Evolutionary conservation across 441 rosid genomes (phyloP).

Genomic region (Arabidopsis lyrata): DNA sequence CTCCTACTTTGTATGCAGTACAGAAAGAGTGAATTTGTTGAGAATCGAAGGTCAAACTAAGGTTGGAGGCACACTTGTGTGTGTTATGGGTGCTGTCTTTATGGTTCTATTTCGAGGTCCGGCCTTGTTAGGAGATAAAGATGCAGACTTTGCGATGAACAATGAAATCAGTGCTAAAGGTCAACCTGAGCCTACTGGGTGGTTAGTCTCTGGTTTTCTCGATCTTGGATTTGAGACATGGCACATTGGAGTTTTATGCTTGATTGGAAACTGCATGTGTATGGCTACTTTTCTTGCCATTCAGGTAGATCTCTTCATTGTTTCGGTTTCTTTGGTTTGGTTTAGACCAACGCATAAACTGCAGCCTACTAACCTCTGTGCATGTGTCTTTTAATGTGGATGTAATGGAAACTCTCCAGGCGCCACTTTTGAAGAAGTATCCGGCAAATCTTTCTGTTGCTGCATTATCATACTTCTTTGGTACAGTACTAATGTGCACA

Average conservation of each 20-base stretch:
- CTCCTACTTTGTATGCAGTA: conserved; percentile 66
- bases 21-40: conserved; percentile 85
- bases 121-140: conserved; percentile 67
- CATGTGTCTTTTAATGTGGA: conserved; percentile 27
- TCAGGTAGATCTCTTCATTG: conserved; percentile 64
- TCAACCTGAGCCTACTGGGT: conserved; percentile 91
- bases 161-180: conserved; percentile 78
- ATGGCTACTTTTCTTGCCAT: conserved; percentile 95
- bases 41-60: conserved; percentile 92
- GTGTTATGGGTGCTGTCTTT: conserved; percentile 85
- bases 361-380: conserved; percentile 12
- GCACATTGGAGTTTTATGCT: conserved; percentile 94
- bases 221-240: conserved; percentile 72
- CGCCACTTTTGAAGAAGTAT: conserved; percentile 80
- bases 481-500: conserved; percentile 76
- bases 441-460: conserved; percentile 91
- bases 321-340: conserved; percentile 21
- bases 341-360: conserved; percentile 13
- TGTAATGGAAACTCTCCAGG: conserved; percentile 60
- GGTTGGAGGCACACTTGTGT: conserved; percentile 80
- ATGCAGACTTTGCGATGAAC: conserved; percentile 56
- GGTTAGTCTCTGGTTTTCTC: conserved; percentile 70
- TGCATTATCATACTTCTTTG: conserved; percentile 85
- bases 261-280: conserved; percentile 94
- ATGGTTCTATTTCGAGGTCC: conserved; percentile 96